Percentiles rank a stretch among this genome's conserved stretches.
Conservation (phyloP, 768 basidiomycete genomes). For the Pisolithus microcarpus region DNA sequence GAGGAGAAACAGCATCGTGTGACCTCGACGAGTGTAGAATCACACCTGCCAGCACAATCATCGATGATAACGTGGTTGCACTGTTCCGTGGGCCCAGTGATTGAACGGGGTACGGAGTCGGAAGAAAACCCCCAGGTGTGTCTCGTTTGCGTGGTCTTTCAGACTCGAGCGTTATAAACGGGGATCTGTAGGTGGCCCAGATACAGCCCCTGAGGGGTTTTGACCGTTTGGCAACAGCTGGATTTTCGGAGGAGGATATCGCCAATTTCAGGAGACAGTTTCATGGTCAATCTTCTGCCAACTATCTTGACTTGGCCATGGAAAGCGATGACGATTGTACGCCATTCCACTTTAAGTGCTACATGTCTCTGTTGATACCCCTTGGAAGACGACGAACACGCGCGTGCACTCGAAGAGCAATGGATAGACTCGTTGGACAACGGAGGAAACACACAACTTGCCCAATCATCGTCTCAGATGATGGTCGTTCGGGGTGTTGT, state of each 20-base stretch:
- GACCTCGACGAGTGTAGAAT: constrained; percentile 23
- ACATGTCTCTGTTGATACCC: background rate
- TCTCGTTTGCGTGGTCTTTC: too few relatives aligned
- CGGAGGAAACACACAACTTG: constrained; percentile 50
- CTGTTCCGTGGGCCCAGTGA: constrained; percentile 79
- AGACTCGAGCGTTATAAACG: background rate
- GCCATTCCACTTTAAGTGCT: constrained; percentile 15
- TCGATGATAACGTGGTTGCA: constrained; percentile 63
- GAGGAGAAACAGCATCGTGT: constrained; percentile 54
- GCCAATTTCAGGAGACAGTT: constrained; percentile 86
- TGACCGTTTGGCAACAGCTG: constrained; percentile 81
- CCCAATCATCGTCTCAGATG: constrained; percentile 51
- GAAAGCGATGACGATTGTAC: constrained; percentile 71
- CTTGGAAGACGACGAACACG: constrained; percentile 77
- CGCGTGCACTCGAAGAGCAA: constrained; percentile 89
- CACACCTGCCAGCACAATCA: constrained; percentile 12
- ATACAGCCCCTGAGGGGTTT: constrained; percentile 82
- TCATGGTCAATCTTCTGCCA: constrained; percentile 67
- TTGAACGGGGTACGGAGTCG: constrained; percentile 51
- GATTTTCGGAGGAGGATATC: constrained; percentile 87
- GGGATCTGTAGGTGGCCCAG: constrained; percentile 49
- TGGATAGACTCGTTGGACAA: constrained; percentile 85
- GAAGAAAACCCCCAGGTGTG: constrained; percentile 54
- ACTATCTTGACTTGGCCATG: constrained; percentile 64
- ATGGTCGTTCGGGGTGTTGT: constrained; percentile 77